Evolutionary conservation across 148 eudicot species (phyloP).

Genomic region (Nepenthes gracilis): DNA sequence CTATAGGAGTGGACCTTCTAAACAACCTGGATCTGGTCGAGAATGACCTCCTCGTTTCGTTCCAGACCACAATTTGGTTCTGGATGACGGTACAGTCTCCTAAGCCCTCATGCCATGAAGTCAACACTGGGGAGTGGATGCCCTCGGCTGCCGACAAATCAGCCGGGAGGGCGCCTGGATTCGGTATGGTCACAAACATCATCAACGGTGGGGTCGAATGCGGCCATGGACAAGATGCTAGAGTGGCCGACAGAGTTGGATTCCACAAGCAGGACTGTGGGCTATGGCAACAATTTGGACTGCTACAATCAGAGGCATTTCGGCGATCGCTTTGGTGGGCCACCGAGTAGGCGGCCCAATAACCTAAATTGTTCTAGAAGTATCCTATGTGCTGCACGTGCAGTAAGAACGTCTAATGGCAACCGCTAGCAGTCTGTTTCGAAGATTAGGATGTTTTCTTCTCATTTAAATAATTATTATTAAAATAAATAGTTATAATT

Average conservation of each 20-base stretch:
- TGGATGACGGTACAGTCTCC: slow-evolving; percentile 33
- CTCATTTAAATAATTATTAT: no score
- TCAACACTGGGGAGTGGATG: slow-evolving; percentile 21
- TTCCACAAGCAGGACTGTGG: slow-evolving; percentile 22
- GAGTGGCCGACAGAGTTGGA: slow-evolving; percentile 20
- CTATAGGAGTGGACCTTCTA: slow-evolving; percentile 17
- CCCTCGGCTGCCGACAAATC: slow-evolving; percentile 8
- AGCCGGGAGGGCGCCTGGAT: slow-evolving; percentile 18
- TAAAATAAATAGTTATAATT: no score
- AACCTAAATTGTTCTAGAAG: no score
- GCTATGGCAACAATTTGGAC: slow-evolving; percentile 23
- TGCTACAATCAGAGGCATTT: slow-evolving; percentile 19
- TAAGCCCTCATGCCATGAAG: slow-evolving; percentile 30
- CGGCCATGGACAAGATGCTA: slow-evolving; percentile 6
- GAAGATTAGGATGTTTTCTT: no score
- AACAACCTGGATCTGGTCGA: slow-evolving; percentile 15
- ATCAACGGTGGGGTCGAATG: slow-evolving; percentile 36
- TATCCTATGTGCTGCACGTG: no score
- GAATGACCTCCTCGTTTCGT: slow-evolving; percentile 12
- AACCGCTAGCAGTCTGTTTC: no score
- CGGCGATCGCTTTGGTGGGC: no score
- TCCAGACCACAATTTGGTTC: slow-evolving; percentile 25
- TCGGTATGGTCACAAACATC: slow-evolving; percentile 21
- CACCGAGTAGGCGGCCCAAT: no score
- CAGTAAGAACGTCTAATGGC: no score